A percentile compares a stretch with the other conserved stretches of the same genome.
Evolutionary conservation across 2,329 filamentous ascomycete species (phyloP).

Genomic region (Emmonsia crescens): DNA sequence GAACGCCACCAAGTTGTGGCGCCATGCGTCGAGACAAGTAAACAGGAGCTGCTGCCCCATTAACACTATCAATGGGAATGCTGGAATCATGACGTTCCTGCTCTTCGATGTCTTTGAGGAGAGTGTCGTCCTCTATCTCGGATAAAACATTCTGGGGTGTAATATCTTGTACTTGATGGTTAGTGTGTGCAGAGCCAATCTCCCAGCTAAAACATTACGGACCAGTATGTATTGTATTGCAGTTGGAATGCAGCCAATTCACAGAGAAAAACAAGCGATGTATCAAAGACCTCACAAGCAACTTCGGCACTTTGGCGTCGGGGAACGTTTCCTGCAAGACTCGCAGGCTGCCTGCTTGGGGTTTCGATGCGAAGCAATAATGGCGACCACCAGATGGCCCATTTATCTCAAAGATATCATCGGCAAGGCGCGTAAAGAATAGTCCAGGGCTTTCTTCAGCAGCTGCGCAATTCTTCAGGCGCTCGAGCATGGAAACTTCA

Average conservation of each 20-base stretch:
- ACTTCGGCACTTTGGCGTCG: constrained; percentile 15
- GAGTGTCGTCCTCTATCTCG: constrained; percentile 4
- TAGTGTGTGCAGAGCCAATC: too few species aligned
- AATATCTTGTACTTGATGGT: too few species aligned
- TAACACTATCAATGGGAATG: constrained; percentile 10
- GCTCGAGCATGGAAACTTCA: too few species aligned
- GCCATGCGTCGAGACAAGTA: constrained; percentile 6
- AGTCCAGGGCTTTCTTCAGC: too few species aligned
- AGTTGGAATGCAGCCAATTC: constrained; percentile 14
- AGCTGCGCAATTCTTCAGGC: too few species aligned
- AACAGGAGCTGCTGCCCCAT: too few species aligned
- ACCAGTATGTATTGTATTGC: constrained; percentile 16
- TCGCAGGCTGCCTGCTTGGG: too few species aligned
- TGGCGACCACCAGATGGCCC: too few species aligned
- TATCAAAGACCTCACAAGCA: constrained; percentile 14
- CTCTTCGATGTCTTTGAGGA: constrained; percentile 10
- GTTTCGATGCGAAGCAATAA: too few species aligned
- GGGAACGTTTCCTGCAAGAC: constrained; percentile 16
- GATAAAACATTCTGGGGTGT: constrained; percentile 11
- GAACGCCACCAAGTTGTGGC: constrained; percentile 8
- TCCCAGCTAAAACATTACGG: background rate
- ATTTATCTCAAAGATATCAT: too few species aligned
- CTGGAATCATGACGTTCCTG: constrained; percentile 6
- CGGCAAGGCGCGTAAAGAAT: too few species aligned
- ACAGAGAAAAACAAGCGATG: constrained; percentile 13